Base-by-base conservation (phyloP, 768 basidiomycete species). In the Serendipita vermifera region DNA sequence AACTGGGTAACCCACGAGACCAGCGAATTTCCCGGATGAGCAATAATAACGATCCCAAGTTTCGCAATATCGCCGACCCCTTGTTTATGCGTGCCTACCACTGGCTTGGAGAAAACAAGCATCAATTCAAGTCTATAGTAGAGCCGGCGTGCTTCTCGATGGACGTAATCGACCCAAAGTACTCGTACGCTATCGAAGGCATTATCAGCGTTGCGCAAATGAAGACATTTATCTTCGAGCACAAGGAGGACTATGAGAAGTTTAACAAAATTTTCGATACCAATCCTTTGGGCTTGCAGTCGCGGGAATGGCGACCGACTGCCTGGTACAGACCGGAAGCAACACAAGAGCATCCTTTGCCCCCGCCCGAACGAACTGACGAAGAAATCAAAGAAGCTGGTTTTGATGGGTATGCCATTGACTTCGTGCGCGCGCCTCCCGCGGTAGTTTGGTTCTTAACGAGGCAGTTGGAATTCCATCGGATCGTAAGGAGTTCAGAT, bases 191-290 rank as follows among this genome's bases (percentile, higher is more conserved):
- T 3, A 77, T 96, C 6, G 93, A 97, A 65, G 73, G 80, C 0
- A 82, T 81, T 54, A 81, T 94, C 62, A 76, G 63, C 58, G 63
- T 56, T 9, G 71, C 71, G 41, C 78, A 82, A 57, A 64, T 92
- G 20, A 61, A 94, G 92, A 87, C 82, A 0, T 85, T 99, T 66
- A 81, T 99, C 5, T 79, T 82, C 15, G 87, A 91, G 66, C 82
- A 80, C 61, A 76, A 82, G 58, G 83, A 86, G 57, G 94, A 99
- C 64, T 87, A 87, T 53, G 72, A 82, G 58, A 69, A 74, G 1
- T 72, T 98, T 39, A 86, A 87, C 59, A 66, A 69, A 9, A 75
- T 87, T 62, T 85, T 84, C 61, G 87, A 90, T 67, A 72, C 71
- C 1, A 76, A 41, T 79, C 73, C 3, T 67, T 77, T 11, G 83